These are phyloP conservation scores for Crithidia sp. DNA, from an alignment of 208 protist genomes.

Conservation along the genomic window DNA sequence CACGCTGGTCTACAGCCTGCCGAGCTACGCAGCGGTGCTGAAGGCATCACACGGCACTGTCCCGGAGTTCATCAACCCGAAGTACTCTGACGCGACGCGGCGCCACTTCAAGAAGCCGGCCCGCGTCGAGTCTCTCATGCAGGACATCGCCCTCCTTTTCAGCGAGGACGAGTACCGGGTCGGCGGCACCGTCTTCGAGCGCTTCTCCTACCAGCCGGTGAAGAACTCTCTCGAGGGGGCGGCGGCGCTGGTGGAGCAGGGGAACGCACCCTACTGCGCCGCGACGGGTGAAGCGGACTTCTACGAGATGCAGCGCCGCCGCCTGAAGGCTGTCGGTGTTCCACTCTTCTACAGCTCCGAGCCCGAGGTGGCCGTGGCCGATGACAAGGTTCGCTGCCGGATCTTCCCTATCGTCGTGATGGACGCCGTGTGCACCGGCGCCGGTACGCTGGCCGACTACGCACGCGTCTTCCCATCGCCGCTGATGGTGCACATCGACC, in stretches of 20 bases:
- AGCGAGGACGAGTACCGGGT: conserved; percentile 53
- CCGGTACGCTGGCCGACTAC: conserved; percentile 38
- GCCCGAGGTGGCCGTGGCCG: conserved; percentile 27
- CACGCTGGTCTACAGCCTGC: conserved; percentile 80
- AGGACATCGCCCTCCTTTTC: conserved; percentile 83
- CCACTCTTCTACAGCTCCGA: conserved; percentile 35
- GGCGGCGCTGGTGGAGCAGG: conserved; percentile 41
- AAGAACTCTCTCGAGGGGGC: conserved; percentile 85
- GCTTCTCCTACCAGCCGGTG: conserved; percentile 84
- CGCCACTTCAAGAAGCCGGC: conserved; percentile 78
- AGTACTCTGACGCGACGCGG: conserved; percentile 75
- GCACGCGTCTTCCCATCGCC: conserved; percentile 61
- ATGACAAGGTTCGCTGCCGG: conserved; percentile 15
- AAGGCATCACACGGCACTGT: conserved; percentile 66
- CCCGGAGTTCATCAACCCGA: conserved; percentile 96
- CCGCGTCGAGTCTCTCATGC: conserved; percentile 92
- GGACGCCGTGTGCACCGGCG: conserved; percentile 24
- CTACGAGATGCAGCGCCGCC: conserved; percentile 68
- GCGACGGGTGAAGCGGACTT: conserved; percentile 75
- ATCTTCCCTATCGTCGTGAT: conserved; percentile 63
- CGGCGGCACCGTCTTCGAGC: conserved; percentile 74
- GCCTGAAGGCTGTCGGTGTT: conserved; percentile 60
- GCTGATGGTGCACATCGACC: conserved; percentile 51
- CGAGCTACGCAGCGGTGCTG: conserved; percentile 65
- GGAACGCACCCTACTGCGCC: conserved; percentile 63